Evolutionary conservation across 176 grass and related monocot genomes (phyloP), one percentile per base, ranked within the genome.

Genomic region (Eleusine coracana): DNA sequence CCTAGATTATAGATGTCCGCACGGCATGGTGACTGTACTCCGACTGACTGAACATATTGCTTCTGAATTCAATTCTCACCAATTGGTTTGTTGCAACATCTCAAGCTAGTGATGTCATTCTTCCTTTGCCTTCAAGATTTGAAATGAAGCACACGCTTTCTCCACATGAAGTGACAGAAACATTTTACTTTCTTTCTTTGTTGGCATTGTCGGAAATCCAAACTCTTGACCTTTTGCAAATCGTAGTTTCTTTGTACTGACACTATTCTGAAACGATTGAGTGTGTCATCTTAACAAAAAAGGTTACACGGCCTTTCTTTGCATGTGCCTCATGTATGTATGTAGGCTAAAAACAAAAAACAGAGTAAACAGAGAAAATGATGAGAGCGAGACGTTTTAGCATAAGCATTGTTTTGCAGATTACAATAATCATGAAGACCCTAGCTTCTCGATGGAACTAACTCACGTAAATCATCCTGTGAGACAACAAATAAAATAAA

Each of bases 1-100:
- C 48, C 48, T 50, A 16, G 14, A 50, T 16, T 50, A 16, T 50
- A 50, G 48, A 50, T 50, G 48, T 50, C 48, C 13, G 48, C 48
- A 50, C 48, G 48, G 48, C 48, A 50, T 50, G 48, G 13, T 50
- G 48, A 42, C 46, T 48, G 48, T 50, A 50, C 11, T 48, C 46
- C 64, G 27, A 1, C 31, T 17, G 3, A 20, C 50, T 74, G 49
- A 20, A 56, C 21, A 34, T 46, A 0, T 84, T 59, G 25, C 29
- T 49, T 68, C 62, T 78, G 40, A 75, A 68, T 71, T 69, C 59
- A 75, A 68, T 71, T 69, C 59, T 76, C 23, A 61, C 28, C 10
- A 17, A 27, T 34, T 38, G 3, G 66, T 79, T 71, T 5, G 48
- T 73, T 73, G 74, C 48, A 27, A 45, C 68, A 45, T 66, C 46